phyloP scores from a whole-genome alignment of 73 alveolate species.

The Paramecium caudatum region DNA sequence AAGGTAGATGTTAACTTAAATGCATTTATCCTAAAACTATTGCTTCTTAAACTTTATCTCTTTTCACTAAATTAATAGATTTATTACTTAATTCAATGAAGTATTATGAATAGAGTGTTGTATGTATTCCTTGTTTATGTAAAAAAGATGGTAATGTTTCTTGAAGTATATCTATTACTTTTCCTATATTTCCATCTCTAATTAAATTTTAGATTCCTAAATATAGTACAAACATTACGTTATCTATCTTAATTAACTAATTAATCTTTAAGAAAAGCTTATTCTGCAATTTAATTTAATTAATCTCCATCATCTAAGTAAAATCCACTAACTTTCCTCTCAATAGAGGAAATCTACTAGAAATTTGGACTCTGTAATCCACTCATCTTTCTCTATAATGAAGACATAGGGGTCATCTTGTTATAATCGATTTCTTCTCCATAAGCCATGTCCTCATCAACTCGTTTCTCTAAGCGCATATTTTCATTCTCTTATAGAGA shows the following conservation, averaged over 20 bases:
- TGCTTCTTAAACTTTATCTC: constrained; percentile 21
- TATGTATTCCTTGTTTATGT: neutral
- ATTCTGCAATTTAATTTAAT: constrained; percentile 51
- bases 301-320: constrained; percentile 39
- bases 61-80: neutral
- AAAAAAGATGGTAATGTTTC: neutral
- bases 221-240: neutral
- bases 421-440: constrained; percentile 15
- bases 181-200: constrained; percentile 1
- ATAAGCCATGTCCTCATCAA: neutral
- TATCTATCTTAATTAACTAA: constrained; percentile 46
- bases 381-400: constrained; percentile 55
- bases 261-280: constrained; percentile 6
- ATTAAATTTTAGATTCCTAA: neutral
- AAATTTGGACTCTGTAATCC: constrained; percentile 59
- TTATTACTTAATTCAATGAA: constrained; percentile 54
- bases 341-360: neutral
- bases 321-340: constrained; percentile 49
- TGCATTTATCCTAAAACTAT: constrained; percentile 3
- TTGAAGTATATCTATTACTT: neutral
- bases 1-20: neutral
- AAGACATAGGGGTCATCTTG: constrained; percentile 50
- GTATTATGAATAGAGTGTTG: neutral
- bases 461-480: neutral
- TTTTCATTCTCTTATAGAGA: neutral